Evolutionary conservation across 176 grass and related monocot genomes (phyloP).

Genomic region (Oryza punctata): DNA sequence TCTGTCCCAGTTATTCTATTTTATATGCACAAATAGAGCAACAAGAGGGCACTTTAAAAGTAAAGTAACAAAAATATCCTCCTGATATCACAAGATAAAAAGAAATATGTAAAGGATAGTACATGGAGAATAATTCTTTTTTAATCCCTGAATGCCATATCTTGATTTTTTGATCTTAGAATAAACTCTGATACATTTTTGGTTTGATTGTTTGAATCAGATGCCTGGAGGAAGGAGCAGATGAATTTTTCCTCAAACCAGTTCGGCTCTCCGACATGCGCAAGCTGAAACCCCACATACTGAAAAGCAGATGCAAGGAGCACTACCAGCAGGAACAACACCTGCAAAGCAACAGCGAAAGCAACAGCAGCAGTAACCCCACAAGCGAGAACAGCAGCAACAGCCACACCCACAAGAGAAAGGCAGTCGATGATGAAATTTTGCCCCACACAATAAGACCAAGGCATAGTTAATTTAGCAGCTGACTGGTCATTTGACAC

Average conservation of each 20-base stretch:
- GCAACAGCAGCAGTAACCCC: constrained; percentile 32
- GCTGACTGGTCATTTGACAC: constrained; percentile 28
- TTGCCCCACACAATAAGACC: constrained; percentile 54
- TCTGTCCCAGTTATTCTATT: constrained; percentile 27
- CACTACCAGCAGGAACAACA: constrained; percentile 49
- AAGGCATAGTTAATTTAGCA: constrained; percentile 45
- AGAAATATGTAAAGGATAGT: not conserved
- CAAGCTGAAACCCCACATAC: constrained; percentile 81
- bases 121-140: not conserved
- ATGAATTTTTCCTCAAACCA: constrained; percentile 93
- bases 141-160: not conserved
- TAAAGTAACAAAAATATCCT: constrained; percentile 16
- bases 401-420: constrained; percentile 64
- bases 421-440: constrained; percentile 52
- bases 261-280: constrained; percentile 90
- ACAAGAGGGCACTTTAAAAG: not conserved
- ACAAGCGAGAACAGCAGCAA: constrained; percentile 24
- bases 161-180: not conserved
- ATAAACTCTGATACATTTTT: not conserved
- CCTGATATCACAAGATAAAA: constrained; percentile 16
- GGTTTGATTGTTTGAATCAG: constrained; percentile 44
- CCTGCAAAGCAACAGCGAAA: constrained; percentile 45
- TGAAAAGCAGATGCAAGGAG: constrained; percentile 72
- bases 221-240: constrained; percentile 96
- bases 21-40: not conserved